phyloP scores from a whole-genome alignment of 2,329 filamentous ascomycete genomes.

The Metarhizium humberi region DNA sequence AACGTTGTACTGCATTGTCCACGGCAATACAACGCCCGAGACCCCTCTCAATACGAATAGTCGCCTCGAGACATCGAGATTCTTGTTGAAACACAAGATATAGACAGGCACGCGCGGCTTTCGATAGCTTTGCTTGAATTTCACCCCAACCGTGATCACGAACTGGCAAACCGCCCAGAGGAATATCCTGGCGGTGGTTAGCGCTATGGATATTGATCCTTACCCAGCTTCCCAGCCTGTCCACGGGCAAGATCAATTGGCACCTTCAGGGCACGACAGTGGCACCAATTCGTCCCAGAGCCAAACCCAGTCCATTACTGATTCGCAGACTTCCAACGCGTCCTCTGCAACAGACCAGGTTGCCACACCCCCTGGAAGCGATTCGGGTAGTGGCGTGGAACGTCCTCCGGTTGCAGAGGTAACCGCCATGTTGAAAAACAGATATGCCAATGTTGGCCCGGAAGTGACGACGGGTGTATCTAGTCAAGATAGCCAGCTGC shows the following conservation, averaged over 20 bases:
- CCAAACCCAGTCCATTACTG: conserved; percentile 10
- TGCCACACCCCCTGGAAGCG: conserved; percentile 20
- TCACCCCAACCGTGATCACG: background rate
- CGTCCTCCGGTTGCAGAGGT: conserved; percentile 10
- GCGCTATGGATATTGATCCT: conserved; percentile 1
- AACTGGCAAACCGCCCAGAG: background rate
- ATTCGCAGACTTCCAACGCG: conserved; percentile 18
- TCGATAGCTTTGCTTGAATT: background rate
- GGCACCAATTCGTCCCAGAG: conserved; percentile 9
- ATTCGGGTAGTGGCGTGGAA: conserved; percentile 10
- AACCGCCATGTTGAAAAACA: conserved; percentile 6
- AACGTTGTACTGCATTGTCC: background rate
- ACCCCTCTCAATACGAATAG: background rate
- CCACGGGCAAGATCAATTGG: background rate
- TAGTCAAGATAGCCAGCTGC: conserved; percentile 47
- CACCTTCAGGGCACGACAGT: conserved; percentile 1
- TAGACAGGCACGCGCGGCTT: background rate
- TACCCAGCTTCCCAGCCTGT: conserved; percentile 2
- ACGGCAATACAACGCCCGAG: background rate
- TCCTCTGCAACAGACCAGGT: conserved; percentile 18
- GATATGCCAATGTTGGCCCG: background rate
- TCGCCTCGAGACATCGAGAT: background rate
- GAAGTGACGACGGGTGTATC: conserved; percentile 16
- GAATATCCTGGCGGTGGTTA: background rate
- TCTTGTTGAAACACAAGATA: background rate